phyloP scores from a whole-genome alignment of 208 protist species.

The Trypanosoma theileri region DNA sequence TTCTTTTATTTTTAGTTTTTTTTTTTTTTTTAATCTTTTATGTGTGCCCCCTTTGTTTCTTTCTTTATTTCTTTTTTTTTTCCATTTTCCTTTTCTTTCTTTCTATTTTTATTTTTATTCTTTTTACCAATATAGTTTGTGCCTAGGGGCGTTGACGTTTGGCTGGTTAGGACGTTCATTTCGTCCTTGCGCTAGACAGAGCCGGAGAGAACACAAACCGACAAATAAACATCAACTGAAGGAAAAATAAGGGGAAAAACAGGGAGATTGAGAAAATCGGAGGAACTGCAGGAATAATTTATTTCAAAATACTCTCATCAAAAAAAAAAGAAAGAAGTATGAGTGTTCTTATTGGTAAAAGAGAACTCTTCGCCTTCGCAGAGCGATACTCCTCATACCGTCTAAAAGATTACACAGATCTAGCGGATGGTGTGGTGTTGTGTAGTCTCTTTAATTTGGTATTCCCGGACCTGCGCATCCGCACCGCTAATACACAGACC shows the following conservation, averaged over 20 bases:
- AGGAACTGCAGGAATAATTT: too few species aligned
- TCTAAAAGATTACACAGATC: constrained; percentile 54
- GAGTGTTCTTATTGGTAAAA: constrained; percentile 56
- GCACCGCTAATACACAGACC: constrained; percentile 55
- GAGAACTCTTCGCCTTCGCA: constrained; percentile 84
- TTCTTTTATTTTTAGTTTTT: too few species aligned
- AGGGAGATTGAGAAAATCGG: constrained; percentile 1
- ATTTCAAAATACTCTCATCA: too few species aligned
- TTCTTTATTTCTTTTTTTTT: neutral
- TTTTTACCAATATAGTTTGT: too few species aligned
- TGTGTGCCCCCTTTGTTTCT: too few species aligned
- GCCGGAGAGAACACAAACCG: too few species aligned
- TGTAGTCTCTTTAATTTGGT: constrained; percentile 68
- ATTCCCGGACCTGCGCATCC: constrained; percentile 56
- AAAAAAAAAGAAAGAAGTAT: constrained; percentile 12
- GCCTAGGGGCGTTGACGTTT: too few species aligned
- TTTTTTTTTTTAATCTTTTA: too few species aligned
- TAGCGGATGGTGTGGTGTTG: constrained; percentile 61
- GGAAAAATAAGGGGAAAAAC: neutral
- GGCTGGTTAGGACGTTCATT: too few species aligned
- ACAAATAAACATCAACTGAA: too few species aligned
- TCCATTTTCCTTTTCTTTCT: too few species aligned
- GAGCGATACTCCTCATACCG: constrained; percentile 58
- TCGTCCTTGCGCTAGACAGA: too few species aligned
- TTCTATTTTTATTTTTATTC: neutral